phyloP scores from a whole-genome alignment of 768 basidiomycete species.

The Rhizopogon vesiculosus region DNA sequence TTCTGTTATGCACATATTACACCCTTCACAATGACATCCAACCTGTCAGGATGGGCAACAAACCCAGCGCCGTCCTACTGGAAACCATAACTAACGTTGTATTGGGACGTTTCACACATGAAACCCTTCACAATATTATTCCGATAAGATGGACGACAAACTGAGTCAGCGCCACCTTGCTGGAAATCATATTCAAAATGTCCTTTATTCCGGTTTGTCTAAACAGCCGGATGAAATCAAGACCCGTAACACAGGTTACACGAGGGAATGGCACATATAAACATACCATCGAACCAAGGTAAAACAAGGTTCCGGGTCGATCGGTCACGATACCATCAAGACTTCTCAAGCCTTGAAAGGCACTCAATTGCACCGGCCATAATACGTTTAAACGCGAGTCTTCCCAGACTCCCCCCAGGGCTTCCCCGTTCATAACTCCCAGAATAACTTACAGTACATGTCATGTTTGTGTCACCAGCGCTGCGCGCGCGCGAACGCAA shows the following conservation, averaged over 20 bases:
- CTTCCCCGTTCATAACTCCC: conserved; percentile 17
- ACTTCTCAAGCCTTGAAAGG: conserved; percentile 12
- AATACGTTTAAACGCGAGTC: conserved; percentile 14
- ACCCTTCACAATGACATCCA: too few species aligned
- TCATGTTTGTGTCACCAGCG: conserved; percentile 5
- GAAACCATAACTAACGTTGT: too few species aligned
- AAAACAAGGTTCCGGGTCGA: conserved; percentile 24
- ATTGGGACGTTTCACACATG: background rate
- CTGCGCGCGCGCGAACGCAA: background rate
- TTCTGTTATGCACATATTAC: too few species aligned
- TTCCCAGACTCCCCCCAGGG: conserved; percentile 9
- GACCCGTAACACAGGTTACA: background rate
- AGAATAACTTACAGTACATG: conserved; percentile 14
- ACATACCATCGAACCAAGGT: background rate
- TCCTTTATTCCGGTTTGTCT: background rate
- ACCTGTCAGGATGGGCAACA: too few species aligned
- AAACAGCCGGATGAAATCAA: background rate
- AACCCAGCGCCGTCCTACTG: too few species aligned
- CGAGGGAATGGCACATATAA: conserved; percentile 1
- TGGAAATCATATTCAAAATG: background rate
- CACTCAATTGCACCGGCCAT: conserved; percentile 11
- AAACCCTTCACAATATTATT: background rate
- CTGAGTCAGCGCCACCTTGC: background rate
- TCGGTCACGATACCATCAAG: conserved; percentile 13
- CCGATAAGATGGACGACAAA: conserved; percentile 11